Base-by-base conservation (phyloP, 2,329 filamentous ascomycete species). In the Diplocarpon rosae region DNA sequence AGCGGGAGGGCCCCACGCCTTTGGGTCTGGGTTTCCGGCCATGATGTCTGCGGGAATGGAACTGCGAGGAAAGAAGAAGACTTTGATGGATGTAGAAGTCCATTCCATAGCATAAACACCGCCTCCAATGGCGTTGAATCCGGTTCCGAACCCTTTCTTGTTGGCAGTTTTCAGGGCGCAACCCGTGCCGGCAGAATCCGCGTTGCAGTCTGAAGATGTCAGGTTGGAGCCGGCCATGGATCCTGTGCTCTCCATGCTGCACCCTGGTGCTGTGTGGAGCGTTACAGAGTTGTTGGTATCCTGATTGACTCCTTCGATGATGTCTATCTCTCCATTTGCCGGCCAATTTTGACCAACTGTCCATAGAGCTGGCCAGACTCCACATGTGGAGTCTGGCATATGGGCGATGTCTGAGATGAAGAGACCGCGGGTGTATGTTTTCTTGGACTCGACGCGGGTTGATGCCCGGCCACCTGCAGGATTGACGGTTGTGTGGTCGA, bases 1-100 rank as follows among this genome's bases (percentile, higher is more conserved):
- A 1, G 73, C 61, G 0, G 89, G 85, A 1, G 62, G 66, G 11
- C 78, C 80, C 81, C 88, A 94, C n/a, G 57, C 63, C 2, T 66
- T 61, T 0, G 86, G 83, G 52, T 85, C 66, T 0, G 87, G 85
- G 5, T 56, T 67, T 16, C 71, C 74, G 14, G 68, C 62, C 2
- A 64, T 58, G 48, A 86, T 76, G 61, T 89, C 80, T 2, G 63
- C 56, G 1, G 85, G 85, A 47, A 89, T 75, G 12, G 62, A 61
- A 50, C 62, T 52, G 24, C 85, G 80, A 0, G 80, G 70, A 65
- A 94, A 95, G 72, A 86, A 90, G 76, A 80, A 95, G 52, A 94
- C 71, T 33, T 73, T 73, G 62, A 96, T 92, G 51, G 70, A 70
- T 0, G 73, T 61, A 27, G 73, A 71, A 1, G 82, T 86, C 85